Evolutionary conservation across 345 rosid species (phyloP), one percentile per base, ranked within the genome.

Genomic region (Corymbia maculata): DNA sequence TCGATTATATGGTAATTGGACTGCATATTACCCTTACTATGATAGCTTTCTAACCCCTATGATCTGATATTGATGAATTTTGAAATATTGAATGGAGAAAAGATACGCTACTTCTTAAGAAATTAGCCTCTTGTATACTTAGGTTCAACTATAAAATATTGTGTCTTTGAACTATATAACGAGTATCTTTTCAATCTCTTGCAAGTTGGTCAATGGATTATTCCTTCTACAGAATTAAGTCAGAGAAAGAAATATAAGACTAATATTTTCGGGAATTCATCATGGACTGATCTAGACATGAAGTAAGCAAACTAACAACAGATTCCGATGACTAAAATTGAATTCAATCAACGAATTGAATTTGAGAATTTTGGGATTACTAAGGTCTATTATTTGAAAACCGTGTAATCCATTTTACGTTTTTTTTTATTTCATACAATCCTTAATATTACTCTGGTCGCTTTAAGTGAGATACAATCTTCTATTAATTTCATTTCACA

Each of bases 381-480:
- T 24, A 61, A 61, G 32, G 16, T 10, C 32, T 61, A 26, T 1
- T 6, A 0, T 59, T 26, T 12, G 0, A 59, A 28, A 59, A 11
- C 7, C 5, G 1, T 11, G 68, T 10, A 26, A 59, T 26, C 51
- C 1, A 26, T 3, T 59, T 59, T 59, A 26, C 5, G 26, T 12
- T 5, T 59, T 13, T 24, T 59, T 6, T 11, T 59, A 9, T 68
- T 70, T 36, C 0, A 42, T 6, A 9, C 45, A 36, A 9, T 44
- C 24, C 1, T 70, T 70, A 36, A 70, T 9, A 5, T 4, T 9
- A 17, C 6, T 16, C 13, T 36, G 47, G 15, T 36, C 3, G 14
- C 1, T 0, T 3, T 5, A 75, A 36, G 4, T 10, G 10, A 36
- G 4, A 0, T 42, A 9, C 49, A 5, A 75, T 75, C 9, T 22